Conservation (phyloP, 768 basidiomycete genomes). For the Trametes meyenii region DNA sequence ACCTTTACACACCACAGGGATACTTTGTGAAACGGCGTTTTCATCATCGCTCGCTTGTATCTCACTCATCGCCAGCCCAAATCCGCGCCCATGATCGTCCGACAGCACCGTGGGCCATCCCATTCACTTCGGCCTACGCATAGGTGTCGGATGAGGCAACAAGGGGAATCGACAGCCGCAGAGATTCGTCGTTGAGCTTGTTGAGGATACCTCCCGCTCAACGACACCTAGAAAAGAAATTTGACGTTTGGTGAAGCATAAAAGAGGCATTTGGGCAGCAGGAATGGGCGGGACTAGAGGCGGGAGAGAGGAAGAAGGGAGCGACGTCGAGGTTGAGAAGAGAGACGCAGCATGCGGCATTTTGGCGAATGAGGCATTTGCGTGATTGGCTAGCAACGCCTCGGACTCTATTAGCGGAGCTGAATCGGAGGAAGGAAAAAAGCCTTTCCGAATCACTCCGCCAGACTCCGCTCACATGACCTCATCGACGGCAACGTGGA, state of each 20-base stretch:
- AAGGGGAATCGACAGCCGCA: not conserved
- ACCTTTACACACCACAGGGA: not conserved
- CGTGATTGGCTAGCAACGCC: conserved; percentile 8
- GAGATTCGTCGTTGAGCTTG: conserved; percentile 7
- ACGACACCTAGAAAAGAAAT: not conserved
- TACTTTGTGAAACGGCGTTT: no score
- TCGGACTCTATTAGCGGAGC: not conserved
- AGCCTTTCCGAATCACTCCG: no score
- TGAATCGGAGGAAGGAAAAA: no score
- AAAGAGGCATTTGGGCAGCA: not conserved
- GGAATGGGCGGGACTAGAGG: not conserved
- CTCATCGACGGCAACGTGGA: conserved; percentile 16
- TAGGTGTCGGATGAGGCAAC: no score
- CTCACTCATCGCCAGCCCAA: not conserved
- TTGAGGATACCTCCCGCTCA: conserved; percentile 23
- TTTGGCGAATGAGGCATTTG: conserved; percentile 23
- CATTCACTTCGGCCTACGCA: no score
- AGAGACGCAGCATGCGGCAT: conserved; percentile 22
- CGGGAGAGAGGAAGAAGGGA: not conserved
- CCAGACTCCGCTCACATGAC: conserved; percentile 12
- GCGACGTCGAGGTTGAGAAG: conserved; percentile 8
- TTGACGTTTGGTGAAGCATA: not conserved
- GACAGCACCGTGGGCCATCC: no score
- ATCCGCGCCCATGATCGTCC: not conserved
- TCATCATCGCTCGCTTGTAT: no score